Evolutionary conservation across 768 basidiomycete genomes (phyloP).

Genomic region (Saitozyma sp.): DNA sequence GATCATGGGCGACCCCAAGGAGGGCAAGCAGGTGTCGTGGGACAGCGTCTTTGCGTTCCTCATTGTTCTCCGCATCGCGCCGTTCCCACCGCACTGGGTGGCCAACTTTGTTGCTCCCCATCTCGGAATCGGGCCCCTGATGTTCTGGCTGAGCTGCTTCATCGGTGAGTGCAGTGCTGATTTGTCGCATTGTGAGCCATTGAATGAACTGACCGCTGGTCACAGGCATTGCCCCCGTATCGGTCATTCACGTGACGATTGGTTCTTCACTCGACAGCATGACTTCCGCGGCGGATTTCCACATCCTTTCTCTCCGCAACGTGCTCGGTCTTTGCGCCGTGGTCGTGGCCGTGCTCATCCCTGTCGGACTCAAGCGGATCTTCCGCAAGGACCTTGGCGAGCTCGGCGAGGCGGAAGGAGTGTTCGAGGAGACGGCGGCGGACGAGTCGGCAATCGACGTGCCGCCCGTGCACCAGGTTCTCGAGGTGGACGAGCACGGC

Average conservation of each 20-base stretch:
- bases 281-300: constrained; percentile 90
- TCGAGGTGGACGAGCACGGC: constrained; percentile 3
- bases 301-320: constrained; percentile 88
- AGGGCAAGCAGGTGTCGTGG: constrained; percentile 54
- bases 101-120: constrained; percentile 91
- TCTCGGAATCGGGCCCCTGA: constrained; percentile 76
- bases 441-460: constrained; percentile 21
- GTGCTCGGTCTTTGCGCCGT: constrained; percentile 80
- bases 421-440: constrained; percentile 14
- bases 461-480: constrained; percentile 17
- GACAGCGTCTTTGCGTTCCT: constrained; percentile 76
- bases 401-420: constrained; percentile 32
- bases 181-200: neutral
- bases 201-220: neutral
- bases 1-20: constrained; percentile 74
- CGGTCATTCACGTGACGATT: constrained; percentile 92
- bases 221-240: constrained; percentile 71
- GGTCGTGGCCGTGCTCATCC: constrained; percentile 87
- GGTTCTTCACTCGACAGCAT: constrained; percentile 88
- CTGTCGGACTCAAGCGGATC: constrained; percentile 82
- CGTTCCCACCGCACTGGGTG: constrained; percentile 89
- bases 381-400: constrained; percentile 65
- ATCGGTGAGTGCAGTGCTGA: constrained; percentile 56
- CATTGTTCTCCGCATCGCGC: constrained; percentile 87
- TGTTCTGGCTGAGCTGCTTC: constrained; percentile 88